A percentile compares a stretch with the other conserved stretches of the same genome.
Conservation (phyloP, 345 rosid genomes). For the Theobroma cacao region DNA sequence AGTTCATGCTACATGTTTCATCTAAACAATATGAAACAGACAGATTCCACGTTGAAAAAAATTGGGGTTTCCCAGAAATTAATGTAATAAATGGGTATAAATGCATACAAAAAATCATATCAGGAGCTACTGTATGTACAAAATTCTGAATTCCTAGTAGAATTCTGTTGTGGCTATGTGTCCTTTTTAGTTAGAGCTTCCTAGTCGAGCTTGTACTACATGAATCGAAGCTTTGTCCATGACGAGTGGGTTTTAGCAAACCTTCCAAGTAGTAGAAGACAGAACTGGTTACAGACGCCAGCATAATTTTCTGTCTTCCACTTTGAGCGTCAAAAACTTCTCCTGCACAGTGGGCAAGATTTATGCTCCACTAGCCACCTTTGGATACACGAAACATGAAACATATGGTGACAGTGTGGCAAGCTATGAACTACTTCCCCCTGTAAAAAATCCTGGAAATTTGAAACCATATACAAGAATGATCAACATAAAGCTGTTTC, state of each 20-base stretch:
- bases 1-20: not conserved
- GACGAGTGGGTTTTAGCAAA: not conserved
- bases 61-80: not conserved
- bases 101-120: not conserved
- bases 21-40: not conserved
- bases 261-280: not conserved
- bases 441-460: slow-evolving; percentile 32
- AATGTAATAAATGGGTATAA: not conserved
- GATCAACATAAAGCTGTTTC: not conserved
- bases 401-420: slow-evolving; percentile 33
- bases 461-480: not conserved
- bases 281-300: not conserved
- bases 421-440: slow-evolving; percentile 23
- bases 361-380: slow-evolving; percentile 27
- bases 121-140: not conserved
- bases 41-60: not conserved
- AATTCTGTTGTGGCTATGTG: not conserved
- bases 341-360: slow-evolving; percentile 47
- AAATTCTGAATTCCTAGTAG: not conserved
- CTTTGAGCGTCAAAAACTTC: not conserved
- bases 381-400: slow-evolving; percentile 24
- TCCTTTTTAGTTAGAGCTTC: not conserved
- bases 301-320: not conserved
- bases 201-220: not conserved
- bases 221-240: not conserved